phyloP scores from a whole-genome alignment of 345 rosid genomes.

The Eucalyptus shirleyi region DNA sequence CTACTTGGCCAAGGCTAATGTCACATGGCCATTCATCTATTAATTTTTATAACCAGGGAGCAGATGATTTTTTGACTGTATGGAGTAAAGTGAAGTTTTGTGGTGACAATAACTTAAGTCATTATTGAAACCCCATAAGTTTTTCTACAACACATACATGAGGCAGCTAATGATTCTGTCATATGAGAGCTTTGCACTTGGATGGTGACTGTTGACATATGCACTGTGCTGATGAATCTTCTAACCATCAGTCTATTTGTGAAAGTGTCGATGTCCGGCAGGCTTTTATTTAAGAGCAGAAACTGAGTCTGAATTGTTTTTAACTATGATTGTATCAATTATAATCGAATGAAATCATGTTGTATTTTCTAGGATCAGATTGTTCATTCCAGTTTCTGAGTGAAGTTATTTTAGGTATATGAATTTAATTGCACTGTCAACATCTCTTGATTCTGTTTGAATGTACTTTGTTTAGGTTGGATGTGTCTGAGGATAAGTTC shows the following conservation, averaged over 20 bases:
- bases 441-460: neutral
- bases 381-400: neutral
- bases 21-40: neutral
- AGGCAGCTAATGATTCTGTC: neutral
- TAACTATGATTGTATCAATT: neutral
- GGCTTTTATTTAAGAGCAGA: neutral
- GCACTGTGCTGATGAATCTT: neutral
- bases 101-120: neutral
- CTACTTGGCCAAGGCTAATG: neutral
- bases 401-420: neutral
- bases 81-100: neutral
- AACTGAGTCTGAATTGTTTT: neutral
- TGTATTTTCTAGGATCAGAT: neutral
- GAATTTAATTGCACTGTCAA: neutral
- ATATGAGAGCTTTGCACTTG: neutral
- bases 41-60: neutral
- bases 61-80: neutral
- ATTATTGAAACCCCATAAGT: neutral
- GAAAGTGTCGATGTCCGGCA: neutral
- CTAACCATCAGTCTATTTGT: neutral
- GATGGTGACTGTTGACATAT: neutral
- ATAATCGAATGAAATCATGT: neutral
- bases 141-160: neutral
- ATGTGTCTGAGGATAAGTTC: conserved; percentile 79
- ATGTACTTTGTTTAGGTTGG: conserved; percentile 38